Conservation (phyloP, 495 filamentous ascomycete species). For the Lentithecium fluviatile region DNA sequence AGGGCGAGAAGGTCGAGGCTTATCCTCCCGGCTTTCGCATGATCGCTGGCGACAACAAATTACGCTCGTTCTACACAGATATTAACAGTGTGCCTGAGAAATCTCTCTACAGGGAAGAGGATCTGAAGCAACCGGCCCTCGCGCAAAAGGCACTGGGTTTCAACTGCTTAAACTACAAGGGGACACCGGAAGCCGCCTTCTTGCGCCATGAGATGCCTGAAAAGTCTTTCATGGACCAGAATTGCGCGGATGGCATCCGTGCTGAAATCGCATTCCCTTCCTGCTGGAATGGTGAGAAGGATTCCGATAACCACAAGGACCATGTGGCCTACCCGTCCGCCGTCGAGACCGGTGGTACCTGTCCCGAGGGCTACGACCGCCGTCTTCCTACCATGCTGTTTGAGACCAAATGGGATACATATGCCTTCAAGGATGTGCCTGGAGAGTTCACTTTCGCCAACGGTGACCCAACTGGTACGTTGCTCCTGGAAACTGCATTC, state of each 20-base stretch:
- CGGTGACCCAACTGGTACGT: constrained; percentile 69
- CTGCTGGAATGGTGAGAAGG: constrained; percentile 82
- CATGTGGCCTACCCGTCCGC: constrained; percentile 77
- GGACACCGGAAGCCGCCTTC: constrained; percentile 64
- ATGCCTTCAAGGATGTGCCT: constrained; percentile 60
- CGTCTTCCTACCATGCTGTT: constrained; percentile 76
- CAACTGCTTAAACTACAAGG: constrained; percentile 82
- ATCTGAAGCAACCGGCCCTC: constrained; percentile 60
- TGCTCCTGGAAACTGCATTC: neutral
- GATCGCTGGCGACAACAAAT: constrained; percentile 71
- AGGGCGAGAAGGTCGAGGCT: constrained; percentile 57
- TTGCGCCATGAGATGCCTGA: constrained; percentile 77
- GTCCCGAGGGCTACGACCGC: constrained; percentile 68
- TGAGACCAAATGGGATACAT: constrained; percentile 84
- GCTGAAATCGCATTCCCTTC: constrained; percentile 87
- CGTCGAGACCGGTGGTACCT: constrained; percentile 68
- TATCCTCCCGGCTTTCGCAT: constrained; percentile 82
- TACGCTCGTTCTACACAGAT: constrained; percentile 69
- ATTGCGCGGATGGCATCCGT: constrained; percentile 75
- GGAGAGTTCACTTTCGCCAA: constrained; percentile 81
- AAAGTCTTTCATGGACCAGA: constrained; percentile 71
- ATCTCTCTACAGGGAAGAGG: constrained; percentile 64
- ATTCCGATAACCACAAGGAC: constrained; percentile 60
- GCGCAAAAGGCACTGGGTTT: constrained; percentile 83
- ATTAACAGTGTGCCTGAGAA: constrained; percentile 63